phyloP scores from a whole-genome alignment of 371 early-diverging fungal species.

The Dichotomocladium elegans region DNA sequence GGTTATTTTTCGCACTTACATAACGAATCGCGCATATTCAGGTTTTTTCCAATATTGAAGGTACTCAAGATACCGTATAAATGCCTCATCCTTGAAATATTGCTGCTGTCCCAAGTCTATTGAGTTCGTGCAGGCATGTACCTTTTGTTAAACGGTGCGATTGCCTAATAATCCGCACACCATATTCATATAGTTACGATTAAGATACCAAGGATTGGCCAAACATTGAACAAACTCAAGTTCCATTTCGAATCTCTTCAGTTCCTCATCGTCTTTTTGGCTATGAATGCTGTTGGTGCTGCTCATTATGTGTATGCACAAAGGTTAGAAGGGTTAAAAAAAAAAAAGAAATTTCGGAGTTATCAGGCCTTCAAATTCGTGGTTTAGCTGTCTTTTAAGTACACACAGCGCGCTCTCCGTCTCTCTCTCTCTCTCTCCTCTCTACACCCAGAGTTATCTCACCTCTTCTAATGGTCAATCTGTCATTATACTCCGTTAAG shows the following conservation, averaged over 20 bases:
- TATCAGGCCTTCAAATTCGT: too few species aligned
- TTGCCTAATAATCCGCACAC: background rate
- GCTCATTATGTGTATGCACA: too few species aligned
- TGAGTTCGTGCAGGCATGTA: background rate
- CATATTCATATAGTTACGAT: slow-evolving; percentile 50
- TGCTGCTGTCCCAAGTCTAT: slow-evolving; percentile 86
- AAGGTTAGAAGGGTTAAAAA: too few species aligned
- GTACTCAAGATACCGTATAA: slow-evolving; percentile 85
- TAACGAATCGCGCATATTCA: slow-evolving; percentile 85
- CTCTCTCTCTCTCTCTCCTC: too few species aligned
- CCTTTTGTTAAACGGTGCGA: background rate
- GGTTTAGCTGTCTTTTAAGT: too few species aligned
- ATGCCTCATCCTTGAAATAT: slow-evolving; percentile 78
- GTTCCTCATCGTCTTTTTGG: slow-evolving; percentile 8
- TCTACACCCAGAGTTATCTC: too few species aligned
- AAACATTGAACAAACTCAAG: slow-evolving; percentile 94
- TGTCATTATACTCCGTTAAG: slow-evolving; percentile 79
- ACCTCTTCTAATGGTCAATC: slow-evolving; percentile 86
- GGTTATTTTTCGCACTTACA: too few species aligned
- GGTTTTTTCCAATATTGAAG: slow-evolving; percentile 89
- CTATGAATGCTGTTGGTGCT: too few species aligned
- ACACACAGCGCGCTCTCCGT: too few species aligned
- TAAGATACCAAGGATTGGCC: slow-evolving; percentile 92
- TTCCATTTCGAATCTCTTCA: slow-evolving; percentile 82
- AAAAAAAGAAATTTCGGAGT: too few species aligned